Evolutionary conservation across 2,329 filamentous ascomycete species (phyloP).

Genomic region (Xylaria hypoxylon): DNA sequence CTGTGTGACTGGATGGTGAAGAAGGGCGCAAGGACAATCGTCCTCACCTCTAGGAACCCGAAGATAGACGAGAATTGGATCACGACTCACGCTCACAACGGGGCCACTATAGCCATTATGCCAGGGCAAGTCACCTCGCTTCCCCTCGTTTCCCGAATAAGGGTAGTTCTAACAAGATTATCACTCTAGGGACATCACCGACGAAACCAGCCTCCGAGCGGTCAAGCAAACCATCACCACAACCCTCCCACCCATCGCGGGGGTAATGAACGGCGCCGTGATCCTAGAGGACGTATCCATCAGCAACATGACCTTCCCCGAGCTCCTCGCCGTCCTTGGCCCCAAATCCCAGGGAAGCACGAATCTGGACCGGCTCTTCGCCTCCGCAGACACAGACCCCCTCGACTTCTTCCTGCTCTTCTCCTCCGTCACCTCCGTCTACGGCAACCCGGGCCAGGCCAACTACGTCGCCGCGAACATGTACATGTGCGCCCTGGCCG

Average conservation of each 20-base stretch:
- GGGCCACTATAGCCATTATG: slow-evolving; percentile 23
- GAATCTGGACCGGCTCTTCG: slow-evolving; percentile 18
- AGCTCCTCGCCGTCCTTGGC: slow-evolving; percentile 26
- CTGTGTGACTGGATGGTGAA: slow-evolving; percentile 43
- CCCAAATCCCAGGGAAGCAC: slow-evolving; percentile 39
- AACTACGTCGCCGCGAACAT: slow-evolving; percentile 54
- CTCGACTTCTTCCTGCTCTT: slow-evolving; percentile 54
- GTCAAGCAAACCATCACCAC: slow-evolving; percentile 27
- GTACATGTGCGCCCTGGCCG: slow-evolving; percentile 51
- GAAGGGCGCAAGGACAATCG: slow-evolving; percentile 36
- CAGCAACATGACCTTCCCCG: slow-evolving; percentile 40
- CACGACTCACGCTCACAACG: slow-evolving; percentile 3
- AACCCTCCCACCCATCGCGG: slow-evolving; percentile 40
- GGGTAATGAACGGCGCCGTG: slow-evolving; percentile 44
- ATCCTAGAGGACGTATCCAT: slow-evolving; percentile 39
- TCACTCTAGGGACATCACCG: slow-evolving; percentile 34
- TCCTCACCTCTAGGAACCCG: slow-evolving; percentile 39
- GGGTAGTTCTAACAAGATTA: not conserved
- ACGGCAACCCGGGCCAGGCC: slow-evolving; percentile 47
- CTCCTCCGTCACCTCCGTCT: slow-evolving; percentile 44
- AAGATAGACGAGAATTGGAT: slow-evolving; percentile 32
- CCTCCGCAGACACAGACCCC: not conserved
- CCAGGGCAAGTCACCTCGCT: slow-evolving; percentile 26
- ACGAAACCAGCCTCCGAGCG: slow-evolving; percentile 25
- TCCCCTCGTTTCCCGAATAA: not conserved